Evolutionary conservation across 179 eudicot species (phyloP).

Genomic region (Beta macrorhiza): DNA sequence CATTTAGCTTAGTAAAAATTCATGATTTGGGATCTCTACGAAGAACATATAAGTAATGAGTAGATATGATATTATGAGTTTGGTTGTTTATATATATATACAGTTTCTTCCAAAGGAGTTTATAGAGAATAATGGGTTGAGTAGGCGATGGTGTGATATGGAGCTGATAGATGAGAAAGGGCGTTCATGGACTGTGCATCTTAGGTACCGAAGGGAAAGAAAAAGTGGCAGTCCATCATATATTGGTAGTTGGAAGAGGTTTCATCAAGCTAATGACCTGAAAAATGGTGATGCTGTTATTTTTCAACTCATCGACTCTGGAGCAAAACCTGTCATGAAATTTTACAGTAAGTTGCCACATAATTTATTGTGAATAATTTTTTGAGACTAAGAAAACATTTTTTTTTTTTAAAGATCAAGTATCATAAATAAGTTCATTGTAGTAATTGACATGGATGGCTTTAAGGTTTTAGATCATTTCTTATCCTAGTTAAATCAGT

Average conservation of each 20-base stretch:
- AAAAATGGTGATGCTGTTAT: constrained; percentile 21
- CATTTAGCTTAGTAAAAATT: too few species aligned
- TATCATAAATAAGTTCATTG: too few species aligned
- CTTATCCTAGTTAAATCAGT: too few species aligned
- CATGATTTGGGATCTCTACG: too few species aligned
- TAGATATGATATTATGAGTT: too few species aligned
- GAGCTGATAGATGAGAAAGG: constrained; percentile 20
- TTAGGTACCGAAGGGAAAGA: not conserved
- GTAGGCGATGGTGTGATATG: constrained; percentile 12
- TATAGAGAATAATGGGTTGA: constrained; percentile 23
- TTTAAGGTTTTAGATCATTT: too few species aligned
- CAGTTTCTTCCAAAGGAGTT: constrained; percentile 17
- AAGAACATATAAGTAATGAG: too few species aligned
- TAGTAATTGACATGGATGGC: too few species aligned
- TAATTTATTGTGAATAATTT: too few species aligned
- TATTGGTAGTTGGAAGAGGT: constrained; percentile 16
- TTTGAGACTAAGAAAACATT: too few species aligned
- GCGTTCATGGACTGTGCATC: constrained; percentile 11
- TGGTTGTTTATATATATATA: too few species aligned
- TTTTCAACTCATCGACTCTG: constrained; percentile 21
- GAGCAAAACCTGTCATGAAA: constrained; percentile 21
- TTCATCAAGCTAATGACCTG: constrained; percentile 6
- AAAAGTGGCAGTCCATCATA: not conserved
- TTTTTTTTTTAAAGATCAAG: too few species aligned
- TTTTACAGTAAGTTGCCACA: constrained; percentile 15